Conservation (phyloP, 805 yeast genomes). For the Yarrowia sp. region DNA sequence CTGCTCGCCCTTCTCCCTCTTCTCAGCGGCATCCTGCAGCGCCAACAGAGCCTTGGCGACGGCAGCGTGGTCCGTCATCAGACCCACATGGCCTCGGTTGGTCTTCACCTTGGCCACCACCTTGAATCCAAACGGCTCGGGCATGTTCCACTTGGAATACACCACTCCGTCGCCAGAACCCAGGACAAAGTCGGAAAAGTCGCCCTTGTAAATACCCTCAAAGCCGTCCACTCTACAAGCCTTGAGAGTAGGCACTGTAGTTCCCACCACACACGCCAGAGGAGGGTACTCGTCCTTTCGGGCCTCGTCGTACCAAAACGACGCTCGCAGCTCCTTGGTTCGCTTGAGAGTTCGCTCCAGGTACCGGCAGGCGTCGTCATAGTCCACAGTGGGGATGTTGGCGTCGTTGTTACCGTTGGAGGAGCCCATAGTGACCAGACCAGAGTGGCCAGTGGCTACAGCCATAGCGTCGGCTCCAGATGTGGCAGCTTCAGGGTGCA, state of each 20-base stretch:
- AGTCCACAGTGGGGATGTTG: conserved; percentile 29
- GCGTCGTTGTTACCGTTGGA: conserved; percentile 17
- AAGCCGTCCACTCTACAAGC: conserved; percentile 65
- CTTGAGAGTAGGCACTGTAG: conserved; percentile 78
- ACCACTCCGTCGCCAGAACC: conserved; percentile 96
- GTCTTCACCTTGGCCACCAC: conserved; percentile 65
- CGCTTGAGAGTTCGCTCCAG: conserved; percentile 57
- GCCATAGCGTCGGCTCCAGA: conserved; percentile 13
- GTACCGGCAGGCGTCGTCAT: conserved; percentile 61
- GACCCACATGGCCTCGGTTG: conserved; percentile 71
- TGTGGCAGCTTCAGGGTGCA: conserved; percentile 1
- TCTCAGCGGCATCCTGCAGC: conserved; percentile 55
- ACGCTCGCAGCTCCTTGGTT: conserved; percentile 57
- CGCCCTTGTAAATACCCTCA: conserved; percentile 66
- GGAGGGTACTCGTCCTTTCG: conserved; percentile 68
- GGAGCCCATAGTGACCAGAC: not conserved
- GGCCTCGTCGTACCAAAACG: conserved; percentile 52
- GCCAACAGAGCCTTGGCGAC: conserved; percentile 71
- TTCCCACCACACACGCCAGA: conserved; percentile 75
- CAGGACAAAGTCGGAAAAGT: conserved; percentile 71
- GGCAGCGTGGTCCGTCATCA: conserved; percentile 69
- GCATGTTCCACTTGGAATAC: conserved; percentile 78
- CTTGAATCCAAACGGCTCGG: conserved; percentile 69
- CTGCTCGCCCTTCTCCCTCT: conserved; percentile 22
- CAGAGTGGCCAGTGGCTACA: not conserved